phyloP scores from a whole-genome alignment of 176 grass and related monocot genomes.

The Musa acuminata region DNA sequence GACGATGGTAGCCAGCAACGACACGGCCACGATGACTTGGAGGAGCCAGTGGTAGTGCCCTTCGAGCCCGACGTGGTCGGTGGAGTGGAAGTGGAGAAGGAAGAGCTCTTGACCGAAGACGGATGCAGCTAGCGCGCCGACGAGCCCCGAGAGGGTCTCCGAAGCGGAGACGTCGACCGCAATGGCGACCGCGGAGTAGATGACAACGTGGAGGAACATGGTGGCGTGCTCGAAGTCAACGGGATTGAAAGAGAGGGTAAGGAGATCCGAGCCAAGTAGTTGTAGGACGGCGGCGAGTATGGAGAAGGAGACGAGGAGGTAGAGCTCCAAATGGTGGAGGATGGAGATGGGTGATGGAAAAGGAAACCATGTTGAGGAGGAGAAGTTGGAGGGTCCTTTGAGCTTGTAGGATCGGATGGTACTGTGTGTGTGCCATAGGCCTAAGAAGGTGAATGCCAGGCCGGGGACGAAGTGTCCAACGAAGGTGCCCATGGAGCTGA shows the following conservation, averaged over 20 bases:
- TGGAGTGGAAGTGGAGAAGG: slow-evolving; percentile 62
- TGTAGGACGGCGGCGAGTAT: slow-evolving; percentile 40
- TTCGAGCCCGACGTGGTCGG: slow-evolving; percentile 59
- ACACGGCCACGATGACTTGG: slow-evolving; percentile 38
- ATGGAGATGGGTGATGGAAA: slow-evolving; percentile 25
- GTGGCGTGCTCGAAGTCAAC: slow-evolving; percentile 76
- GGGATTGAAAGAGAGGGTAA: slow-evolving; percentile 22
- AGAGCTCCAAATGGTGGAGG: slow-evolving; percentile 57
- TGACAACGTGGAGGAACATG: slow-evolving; percentile 75
- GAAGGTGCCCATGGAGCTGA: slow-evolving; percentile 52
- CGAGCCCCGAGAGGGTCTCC: slow-evolving; percentile 20
- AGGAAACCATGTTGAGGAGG: slow-evolving; percentile 58
- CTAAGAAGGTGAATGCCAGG: slow-evolving; percentile 57
- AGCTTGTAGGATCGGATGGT: slow-evolving; percentile 57
- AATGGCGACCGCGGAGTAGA: slow-evolving; percentile 52
- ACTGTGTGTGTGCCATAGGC: slow-evolving; percentile 67
- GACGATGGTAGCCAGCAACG: slow-evolving; percentile 22
- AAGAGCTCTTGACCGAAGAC: slow-evolving; percentile 76
- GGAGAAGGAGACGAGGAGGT: slow-evolving; percentile 73
- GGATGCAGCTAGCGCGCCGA: slow-evolving; percentile 51
- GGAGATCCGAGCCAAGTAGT: slow-evolving; percentile 46
- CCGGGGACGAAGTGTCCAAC: slow-evolving; percentile 56
- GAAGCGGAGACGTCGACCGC: slow-evolving; percentile 31
- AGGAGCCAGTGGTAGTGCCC: slow-evolving; percentile 92
- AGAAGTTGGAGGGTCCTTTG: slow-evolving; percentile 52